Conservation (phyloP, 345 rosid species). For the Excoecaria agallocha region DNA sequence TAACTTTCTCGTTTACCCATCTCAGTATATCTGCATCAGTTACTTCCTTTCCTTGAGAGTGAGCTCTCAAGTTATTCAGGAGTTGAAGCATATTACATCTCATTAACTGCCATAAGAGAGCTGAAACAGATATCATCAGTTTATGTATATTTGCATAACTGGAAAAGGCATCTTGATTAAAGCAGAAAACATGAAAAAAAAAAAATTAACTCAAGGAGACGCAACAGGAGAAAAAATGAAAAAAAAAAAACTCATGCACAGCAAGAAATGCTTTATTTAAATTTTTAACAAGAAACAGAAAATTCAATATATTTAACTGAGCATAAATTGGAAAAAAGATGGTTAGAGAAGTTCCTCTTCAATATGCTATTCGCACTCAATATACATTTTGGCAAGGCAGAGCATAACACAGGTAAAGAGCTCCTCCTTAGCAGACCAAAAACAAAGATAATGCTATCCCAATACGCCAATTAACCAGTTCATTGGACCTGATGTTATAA, state of each 20-base stretch:
- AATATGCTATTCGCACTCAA: not conserved
- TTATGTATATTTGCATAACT: not conserved
- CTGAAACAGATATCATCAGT: constrained; percentile 42
- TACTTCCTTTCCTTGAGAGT: constrained; percentile 71
- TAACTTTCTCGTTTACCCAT: constrained; percentile 78
- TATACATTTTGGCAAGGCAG: not conserved
- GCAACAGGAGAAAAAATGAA: too few relatives aligned
- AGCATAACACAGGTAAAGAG: not conserved
- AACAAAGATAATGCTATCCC: not conserved
- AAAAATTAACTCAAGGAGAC: too few relatives aligned
- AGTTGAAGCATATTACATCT: constrained; percentile 88
- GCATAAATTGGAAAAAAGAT: not conserved
- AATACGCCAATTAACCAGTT: not conserved
- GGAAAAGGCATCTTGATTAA: not conserved
- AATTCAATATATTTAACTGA: not conserved
- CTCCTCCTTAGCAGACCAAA: not conserved
- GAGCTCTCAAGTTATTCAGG: constrained; percentile 73
- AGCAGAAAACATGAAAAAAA: too few relatives aligned
- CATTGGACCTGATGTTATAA: too few relatives aligned
- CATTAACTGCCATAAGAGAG: constrained; percentile 93
- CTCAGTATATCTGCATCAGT: constrained; percentile 70
- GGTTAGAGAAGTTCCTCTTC: not conserved
- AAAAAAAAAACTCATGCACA: not conserved
- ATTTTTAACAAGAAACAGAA: not conserved
- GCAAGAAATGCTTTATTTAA: not conserved